A percentile compares a stretch with the other conserved stretches of the same genome.
Evolutionary conservation across 2,329 filamentous ascomycete species (phyloP).

Genomic region (Coniochaeta sp.): DNA sequence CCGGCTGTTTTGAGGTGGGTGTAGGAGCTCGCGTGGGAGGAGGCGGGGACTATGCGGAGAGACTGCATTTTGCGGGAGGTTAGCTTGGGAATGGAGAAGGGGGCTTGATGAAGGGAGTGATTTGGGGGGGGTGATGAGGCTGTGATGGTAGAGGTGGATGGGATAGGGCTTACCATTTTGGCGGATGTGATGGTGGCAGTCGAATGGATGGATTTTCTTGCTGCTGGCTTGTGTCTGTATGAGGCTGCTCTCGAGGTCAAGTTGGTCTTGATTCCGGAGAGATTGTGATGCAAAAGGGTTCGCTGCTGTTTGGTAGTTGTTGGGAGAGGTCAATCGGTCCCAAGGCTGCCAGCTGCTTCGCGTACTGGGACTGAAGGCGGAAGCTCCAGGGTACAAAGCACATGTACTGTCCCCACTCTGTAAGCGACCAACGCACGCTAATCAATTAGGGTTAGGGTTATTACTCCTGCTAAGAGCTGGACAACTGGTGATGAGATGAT

Average conservation of each 20-base stretch:
- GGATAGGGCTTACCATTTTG: constrained; percentile 41
- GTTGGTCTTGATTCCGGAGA: not conserved
- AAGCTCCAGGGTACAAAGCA: not conserved
- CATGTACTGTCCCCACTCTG: not conserved
- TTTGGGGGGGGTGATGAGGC: not conserved
- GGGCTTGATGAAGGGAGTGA: not conserved
- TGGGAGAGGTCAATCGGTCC: not conserved
- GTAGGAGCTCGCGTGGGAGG: constrained; percentile 58
- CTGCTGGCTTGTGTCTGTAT: not conserved
- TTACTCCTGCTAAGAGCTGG: not conserved
- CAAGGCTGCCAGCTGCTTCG: constrained; percentile 1
- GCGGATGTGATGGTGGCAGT: constrained; percentile 11
- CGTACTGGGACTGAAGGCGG: not conserved
- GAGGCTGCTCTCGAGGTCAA: not conserved
- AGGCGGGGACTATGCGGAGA: constrained; percentile 78
- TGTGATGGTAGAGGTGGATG: not conserved
- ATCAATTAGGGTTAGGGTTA: no score
- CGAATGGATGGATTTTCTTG: not conserved
- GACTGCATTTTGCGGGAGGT: constrained; percentile 44
- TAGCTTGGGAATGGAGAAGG: no score
- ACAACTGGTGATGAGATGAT: not conserved
- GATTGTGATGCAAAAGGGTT: not conserved
- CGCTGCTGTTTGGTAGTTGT: constrained; percentile 7
- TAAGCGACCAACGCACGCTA: not conserved
- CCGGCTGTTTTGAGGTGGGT: constrained; percentile 54